Base-by-base conservation (phyloP, 1,284 basidiomycete species). In the Ustilago cynodontis region DNA sequence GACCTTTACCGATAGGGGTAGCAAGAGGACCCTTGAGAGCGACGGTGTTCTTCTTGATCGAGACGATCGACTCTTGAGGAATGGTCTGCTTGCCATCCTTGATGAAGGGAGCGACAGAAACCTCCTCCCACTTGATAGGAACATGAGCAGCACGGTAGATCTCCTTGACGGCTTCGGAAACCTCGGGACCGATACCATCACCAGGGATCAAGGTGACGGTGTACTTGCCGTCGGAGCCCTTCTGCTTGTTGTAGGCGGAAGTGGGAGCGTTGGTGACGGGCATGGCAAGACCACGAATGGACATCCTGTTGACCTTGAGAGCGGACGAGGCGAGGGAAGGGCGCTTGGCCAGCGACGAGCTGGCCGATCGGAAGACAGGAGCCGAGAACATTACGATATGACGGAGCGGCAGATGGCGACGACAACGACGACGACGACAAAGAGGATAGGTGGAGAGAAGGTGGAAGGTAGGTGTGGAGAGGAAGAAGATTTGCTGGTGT, bases 151-250 rank as follows among this genome's bases (percentile, higher is more conserved):
- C 93, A 57, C 88, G 87, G 88, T 96, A 99, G 87, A 99, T 99
- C 78, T 91, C 89, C 88, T 97, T 97, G 85, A 99, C 92, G 71
- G 95, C 93, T 88, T 97, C 90, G 87, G 94, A 93, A 83, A 99
- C 98, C 89, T 99, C 97, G 55, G 96, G 95, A 56, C 97, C 97
- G 89, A 99, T 99, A 87, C 95, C 59, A 86, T 96, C 94, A 86
- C 94, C 94, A 49, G 94, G 93, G 86, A 96, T 94, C 75, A 96
- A 88, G 55, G 94, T 95, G 56, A 96, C 94, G 53, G 92, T 92
- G 88, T 95, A 98, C 90, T 97, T 97, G 77, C 95, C 95, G 61
- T 85, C 81, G 47, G 82, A 58, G 53, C 77, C 82, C 71, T 80
- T 79, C 69, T 84, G 55, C 80, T 85, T 84, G 66, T 72, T 74